A percentile compares a stretch with the other conserved stretches of the same genome.
These are phyloP conservation scores for Nitzschia sp. DNA, from an alignment of 108 stramenopile genomes.

Conservation along the genomic window DNA sequence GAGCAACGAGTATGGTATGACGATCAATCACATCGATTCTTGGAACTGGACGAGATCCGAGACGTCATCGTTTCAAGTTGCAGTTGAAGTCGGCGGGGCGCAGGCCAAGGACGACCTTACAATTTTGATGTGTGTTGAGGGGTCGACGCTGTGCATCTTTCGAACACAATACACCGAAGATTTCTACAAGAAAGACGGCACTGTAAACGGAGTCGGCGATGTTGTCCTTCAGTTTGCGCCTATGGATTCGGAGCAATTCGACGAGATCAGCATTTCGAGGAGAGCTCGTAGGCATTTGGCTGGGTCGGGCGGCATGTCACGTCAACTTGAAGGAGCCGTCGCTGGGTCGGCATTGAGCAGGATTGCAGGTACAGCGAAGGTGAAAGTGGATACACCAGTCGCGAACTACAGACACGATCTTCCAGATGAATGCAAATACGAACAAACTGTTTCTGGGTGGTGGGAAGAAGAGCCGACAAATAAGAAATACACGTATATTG, in stretches of 20 bases:
- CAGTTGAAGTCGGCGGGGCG: not conserved
- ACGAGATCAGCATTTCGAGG: not conserved
- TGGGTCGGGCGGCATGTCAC: not conserved
- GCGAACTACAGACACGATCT: not conserved
- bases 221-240: conserved; percentile 21
- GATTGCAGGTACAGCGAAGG: not conserved
- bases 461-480: not conserved
- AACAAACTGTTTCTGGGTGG: conserved; percentile 1
- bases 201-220: not conserved
- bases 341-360: not conserved
- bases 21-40: conserved; percentile 15
- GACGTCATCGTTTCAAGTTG: not conserved
- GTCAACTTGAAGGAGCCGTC: not conserved
- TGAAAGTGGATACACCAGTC: not conserved
- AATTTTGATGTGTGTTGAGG: conserved; percentile 11
- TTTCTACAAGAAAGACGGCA: not conserved
- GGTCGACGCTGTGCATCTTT: conserved; percentile 16
- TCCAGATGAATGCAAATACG: not conserved
- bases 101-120: conserved; percentile 11
- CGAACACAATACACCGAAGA: conserved; percentile 6
- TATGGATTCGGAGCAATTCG: not conserved
- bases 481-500: conserved; percentile 3
- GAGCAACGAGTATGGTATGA: not conserved
- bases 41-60: not conserved
- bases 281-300: not conserved